Base-by-base conservation (phyloP, 441 rosid species). In the Arabidopsis hybrid region DNA sequence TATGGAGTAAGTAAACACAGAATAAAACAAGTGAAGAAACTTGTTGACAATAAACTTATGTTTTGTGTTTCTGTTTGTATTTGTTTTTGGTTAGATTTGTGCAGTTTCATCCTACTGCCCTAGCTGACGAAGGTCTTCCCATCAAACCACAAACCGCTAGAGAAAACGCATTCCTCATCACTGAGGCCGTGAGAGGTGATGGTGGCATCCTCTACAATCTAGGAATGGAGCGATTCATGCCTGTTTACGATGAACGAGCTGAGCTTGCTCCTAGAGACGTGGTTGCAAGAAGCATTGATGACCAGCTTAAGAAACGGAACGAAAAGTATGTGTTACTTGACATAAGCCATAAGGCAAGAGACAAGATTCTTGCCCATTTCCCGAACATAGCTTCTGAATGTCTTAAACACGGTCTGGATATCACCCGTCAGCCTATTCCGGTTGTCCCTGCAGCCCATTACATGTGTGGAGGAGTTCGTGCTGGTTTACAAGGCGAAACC, bases 261-360 rank as follows among this genome's bases (percentile, higher is more conserved):
- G 99, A 95, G 89, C 95, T 95, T 57, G 99, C 99, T 74, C 97
- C 99, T 8, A 85, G 99, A 74, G 99, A 95, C 60, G 96, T 92
- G 73, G 96, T 91, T 64, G 99, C 99, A 5, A 89, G 99, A 87
- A 82, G 96, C 73, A 95, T 95, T n/a, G 99, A 95, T 69, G 98
- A 95, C 72, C 97, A 95, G 84, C 95, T 92, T 36, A 92, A 95
- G 76, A 82, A 85, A 76, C 86, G 86, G 7, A 85, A 86, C 8
- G 95, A 91, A 62, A 86, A 84, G 83, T 92, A 89, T 40, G 98
- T 95, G 80, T 82, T 92, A 42, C 96, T 92, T 11, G 97, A 95
- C 79, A 91, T 95, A 78, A 91, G 97, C 75, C 96, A 92, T 83
- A 89, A 76, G 68, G 88, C 90, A 21, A 82, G 89, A 71, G 98